Conservation (phyloP, 805 yeast species). For the Ogataea zsoltii region DNA sequence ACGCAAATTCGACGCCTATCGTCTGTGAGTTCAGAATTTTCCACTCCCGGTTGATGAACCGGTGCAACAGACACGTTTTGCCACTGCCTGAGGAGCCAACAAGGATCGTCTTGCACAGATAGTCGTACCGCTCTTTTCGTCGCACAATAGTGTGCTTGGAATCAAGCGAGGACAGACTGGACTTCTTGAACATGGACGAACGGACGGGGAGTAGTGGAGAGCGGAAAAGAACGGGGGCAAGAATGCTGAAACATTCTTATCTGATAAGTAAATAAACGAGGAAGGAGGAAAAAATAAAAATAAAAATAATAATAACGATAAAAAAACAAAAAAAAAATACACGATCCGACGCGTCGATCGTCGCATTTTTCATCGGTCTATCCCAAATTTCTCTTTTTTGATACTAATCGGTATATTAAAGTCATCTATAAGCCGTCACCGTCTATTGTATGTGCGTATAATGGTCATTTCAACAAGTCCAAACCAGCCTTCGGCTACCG, state of each 20-base stretch:
- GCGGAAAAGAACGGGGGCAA: not conserved
- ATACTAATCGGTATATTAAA: no score
- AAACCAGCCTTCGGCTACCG: no score
- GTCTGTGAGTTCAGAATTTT: conserved; percentile 35
- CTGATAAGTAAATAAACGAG: not conserved
- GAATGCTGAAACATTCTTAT: not conserved
- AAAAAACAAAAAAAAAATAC: not conserved
- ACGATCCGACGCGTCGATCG: conserved; percentile 1
- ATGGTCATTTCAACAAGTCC: no score
- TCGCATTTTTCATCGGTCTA: no score
- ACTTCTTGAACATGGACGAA: conserved; percentile 14
- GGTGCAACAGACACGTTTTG: conserved; percentile 37
- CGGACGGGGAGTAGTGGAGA: not conserved
- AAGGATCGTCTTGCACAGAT: conserved; percentile 33
- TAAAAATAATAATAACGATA: not conserved
- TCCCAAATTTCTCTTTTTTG: no score
- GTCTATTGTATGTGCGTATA: no score
- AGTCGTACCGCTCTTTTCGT: conserved; percentile 33
- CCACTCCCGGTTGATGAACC: conserved; percentile 34
- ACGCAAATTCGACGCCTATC: conserved; percentile 42
- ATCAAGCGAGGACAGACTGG: conserved; percentile 23
- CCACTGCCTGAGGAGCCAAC: conserved; percentile 20
- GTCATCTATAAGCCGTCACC: no score
- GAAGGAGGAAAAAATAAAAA: no score
- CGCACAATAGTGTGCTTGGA: conserved; percentile 19